Base-by-base conservation (phyloP, 192 early-diverging fungal genomes). In the Dimargaris verticillata region DNA sequence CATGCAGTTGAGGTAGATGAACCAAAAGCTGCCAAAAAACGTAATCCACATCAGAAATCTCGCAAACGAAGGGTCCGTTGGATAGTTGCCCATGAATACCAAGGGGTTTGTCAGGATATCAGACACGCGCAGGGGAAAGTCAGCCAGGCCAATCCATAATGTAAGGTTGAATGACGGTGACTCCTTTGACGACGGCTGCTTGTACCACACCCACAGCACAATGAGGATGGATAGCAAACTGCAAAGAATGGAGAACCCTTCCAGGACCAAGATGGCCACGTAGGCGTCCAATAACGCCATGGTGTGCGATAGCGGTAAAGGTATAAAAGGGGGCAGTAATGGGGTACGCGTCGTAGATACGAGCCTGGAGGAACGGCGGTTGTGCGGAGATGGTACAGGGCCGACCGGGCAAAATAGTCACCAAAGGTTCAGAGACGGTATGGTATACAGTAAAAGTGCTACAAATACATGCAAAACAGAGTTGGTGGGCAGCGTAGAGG, bases 121-220 rank as follows among this genome's bases (percentile, higher is more conserved):
- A 26, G 12, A 18, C 17, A 55, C 28, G 28, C 53, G 53, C 3
- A 55, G 53, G 6, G 53, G 53, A 25, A 55, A 33, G 33, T 55
- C 53, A 2, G 53, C 24, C 9, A 55, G 9, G 0, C 26, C 33
- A 55, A 55, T 55, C 53, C 53, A 55, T 17, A 55, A 6, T 9
- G 26, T 55, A 6, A 55, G 53, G 7, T 33, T 33, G 28, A 55
- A 55, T 9, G 53, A 55, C 5, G 53, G 53, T 9, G 53, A 55
- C 26, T 55, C 53, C 7, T 55, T 55, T 20, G 53, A 55, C 53
- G 53, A 55, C 13, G 53, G 53, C 26, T 55, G 53, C 53, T 55
- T 55, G 28, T 33, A n/a, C 53, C 53, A 55, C 33, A 55, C 53
- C 53, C 53, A 55, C 26, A 55, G 53, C 1, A 55, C 53, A 33